Conservation (phyloP, 1,284 basidiomycete genomes). For the Naganishia liquefaciens region DNA sequence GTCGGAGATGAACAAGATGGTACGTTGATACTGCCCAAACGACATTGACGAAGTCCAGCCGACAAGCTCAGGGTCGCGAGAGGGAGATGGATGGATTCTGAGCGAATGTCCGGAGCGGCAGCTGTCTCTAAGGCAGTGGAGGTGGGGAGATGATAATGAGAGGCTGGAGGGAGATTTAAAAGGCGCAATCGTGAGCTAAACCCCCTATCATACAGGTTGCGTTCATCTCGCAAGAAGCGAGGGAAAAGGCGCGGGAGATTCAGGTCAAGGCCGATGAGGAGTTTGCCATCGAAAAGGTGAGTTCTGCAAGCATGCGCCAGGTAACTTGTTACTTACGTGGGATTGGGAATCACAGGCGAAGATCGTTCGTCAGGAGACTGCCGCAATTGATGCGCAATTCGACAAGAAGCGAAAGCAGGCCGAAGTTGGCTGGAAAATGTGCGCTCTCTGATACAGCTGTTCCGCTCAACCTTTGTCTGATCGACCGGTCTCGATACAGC, state of each 20-base stretch:
- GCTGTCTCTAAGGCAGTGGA: neutral
- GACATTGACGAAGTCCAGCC: no score
- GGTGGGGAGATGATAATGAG: neutral
- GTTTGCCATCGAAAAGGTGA: conserved; percentile 93
- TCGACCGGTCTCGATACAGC: conserved; percentile 56
- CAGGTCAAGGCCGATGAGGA: conserved; percentile 95
- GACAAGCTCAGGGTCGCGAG: neutral
- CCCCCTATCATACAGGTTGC: conserved; percentile 65
- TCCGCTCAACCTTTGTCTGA: neutral
- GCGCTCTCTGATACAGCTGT: conserved; percentile 40
- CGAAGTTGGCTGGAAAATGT: conserved; percentile 95
- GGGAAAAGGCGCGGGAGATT: conserved; percentile 95
- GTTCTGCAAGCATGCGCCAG: conserved; percentile 7
- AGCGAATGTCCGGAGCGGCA: neutral
- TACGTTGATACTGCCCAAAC: conserved; percentile 49
- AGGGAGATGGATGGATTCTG: no score
- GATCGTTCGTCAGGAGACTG: conserved; percentile 90
- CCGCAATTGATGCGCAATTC: conserved; percentile 84
- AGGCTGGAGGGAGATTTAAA: neutral
- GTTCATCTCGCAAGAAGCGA: conserved; percentile 94
- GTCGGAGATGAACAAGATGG: conserved; percentile 99
- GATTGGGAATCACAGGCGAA: conserved; percentile 66
- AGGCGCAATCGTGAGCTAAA: neutral
- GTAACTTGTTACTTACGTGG: neutral
- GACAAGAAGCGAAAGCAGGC: conserved; percentile 93